A percentile compares a stretch with the other conserved stretches of the same genome.
Evolutionary conservation across 2,329 filamentous ascomycete genomes (phyloP).

Genomic region (Botrytis elliptica): DNA sequence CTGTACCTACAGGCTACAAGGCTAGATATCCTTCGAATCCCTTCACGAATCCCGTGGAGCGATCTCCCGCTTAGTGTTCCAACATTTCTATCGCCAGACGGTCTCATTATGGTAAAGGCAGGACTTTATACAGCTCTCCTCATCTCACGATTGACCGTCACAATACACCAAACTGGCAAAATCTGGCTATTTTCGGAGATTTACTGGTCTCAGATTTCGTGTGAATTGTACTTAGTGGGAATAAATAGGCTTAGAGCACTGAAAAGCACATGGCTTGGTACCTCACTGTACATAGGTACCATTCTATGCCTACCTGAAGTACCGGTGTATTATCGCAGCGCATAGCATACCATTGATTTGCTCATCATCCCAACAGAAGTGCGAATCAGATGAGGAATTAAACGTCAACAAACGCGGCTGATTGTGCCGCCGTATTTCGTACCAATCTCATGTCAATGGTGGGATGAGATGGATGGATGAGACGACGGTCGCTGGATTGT

Average conservation of each 20-base stretch:
- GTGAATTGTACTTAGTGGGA: not conserved
- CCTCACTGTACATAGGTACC: not conserved
- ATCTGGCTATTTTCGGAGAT: not conserved
- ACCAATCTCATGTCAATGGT: conserved; percentile 11
- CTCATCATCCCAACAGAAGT: not conserved
- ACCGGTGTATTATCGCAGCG: not conserved
- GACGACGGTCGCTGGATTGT: not conserved
- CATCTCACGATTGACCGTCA: conserved; percentile 1
- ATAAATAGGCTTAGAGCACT: not conserved
- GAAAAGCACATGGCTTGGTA: not conserved
- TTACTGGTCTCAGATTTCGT: not conserved
- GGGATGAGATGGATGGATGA: conserved; percentile 8
- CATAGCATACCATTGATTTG: not conserved
- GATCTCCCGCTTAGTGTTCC: conserved; percentile 19
- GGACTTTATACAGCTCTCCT: conserved; percentile 22
- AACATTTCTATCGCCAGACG: not conserved
- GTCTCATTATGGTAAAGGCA: conserved; percentile 18
- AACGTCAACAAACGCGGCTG: conserved; percentile 18
- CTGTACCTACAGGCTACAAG: conserved; percentile 13
- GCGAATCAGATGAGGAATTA: not conserved
- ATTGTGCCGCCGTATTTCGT: conserved; percentile 15
- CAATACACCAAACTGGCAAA: conserved; percentile 7
- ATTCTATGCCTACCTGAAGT: not conserved
- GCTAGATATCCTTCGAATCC: conserved; percentile 16
- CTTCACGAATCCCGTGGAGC: conserved; percentile 15